Percentiles rank a stretch among this genome's conserved stretches.
Evolutionary conservation across 257 asterid genomes (phyloP).

Genomic region (Nemophila menziesii): DNA sequence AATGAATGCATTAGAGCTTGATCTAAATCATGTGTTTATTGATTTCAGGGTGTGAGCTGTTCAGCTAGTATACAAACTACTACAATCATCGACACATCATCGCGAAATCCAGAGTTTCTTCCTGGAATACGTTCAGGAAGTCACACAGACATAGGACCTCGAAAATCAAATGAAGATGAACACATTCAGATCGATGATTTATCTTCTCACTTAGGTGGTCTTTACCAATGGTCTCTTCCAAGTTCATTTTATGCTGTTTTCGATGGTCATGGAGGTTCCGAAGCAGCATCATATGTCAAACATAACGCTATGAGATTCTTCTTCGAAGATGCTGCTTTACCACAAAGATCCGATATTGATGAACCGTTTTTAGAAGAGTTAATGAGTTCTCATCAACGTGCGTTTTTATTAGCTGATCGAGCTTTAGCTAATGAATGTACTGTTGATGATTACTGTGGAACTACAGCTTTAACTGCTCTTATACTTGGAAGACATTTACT

Average conservation of each 20-base stretch:
- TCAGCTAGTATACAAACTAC: slow-evolving; percentile 42
- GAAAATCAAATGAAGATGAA: slow-evolving; percentile 70
- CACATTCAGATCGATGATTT: slow-evolving; percentile 71
- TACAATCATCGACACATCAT: slow-evolving; percentile 20
- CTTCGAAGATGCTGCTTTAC: slow-evolving; percentile 64
- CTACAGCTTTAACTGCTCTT: slow-evolving; percentile 82
- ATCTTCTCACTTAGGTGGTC: slow-evolving; percentile 44
- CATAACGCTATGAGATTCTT: slow-evolving; percentile 51
- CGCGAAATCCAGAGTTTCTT: slow-evolving; percentile 23
- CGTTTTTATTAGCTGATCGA: slow-evolving; percentile 55
- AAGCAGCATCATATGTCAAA: slow-evolving; percentile 64
- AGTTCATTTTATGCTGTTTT: slow-evolving; percentile 78
- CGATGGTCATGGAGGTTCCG: slow-evolving; percentile 94
- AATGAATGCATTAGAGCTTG: background rate
- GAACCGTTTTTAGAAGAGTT: slow-evolving; percentile 49
- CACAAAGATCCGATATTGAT: slow-evolving; percentile 38
- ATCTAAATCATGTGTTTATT: slow-evolving; percentile 8
- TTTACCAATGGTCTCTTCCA: slow-evolving; percentile 50
- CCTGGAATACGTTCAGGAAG: slow-evolving; percentile 73
- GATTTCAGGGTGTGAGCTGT: slow-evolving; percentile 55
- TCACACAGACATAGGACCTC: slow-evolving; percentile 76
- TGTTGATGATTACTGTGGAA: slow-evolving; percentile 66
- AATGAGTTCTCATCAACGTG: slow-evolving; percentile 39
- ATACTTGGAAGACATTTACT: slow-evolving; percentile 62
- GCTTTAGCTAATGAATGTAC: slow-evolving; percentile 60